These are phyloP conservation scores for Daldinia decipiens DNA, from an alignment of 495 filamentous ascomycete genomes.

Conservation along the genomic window DNA sequence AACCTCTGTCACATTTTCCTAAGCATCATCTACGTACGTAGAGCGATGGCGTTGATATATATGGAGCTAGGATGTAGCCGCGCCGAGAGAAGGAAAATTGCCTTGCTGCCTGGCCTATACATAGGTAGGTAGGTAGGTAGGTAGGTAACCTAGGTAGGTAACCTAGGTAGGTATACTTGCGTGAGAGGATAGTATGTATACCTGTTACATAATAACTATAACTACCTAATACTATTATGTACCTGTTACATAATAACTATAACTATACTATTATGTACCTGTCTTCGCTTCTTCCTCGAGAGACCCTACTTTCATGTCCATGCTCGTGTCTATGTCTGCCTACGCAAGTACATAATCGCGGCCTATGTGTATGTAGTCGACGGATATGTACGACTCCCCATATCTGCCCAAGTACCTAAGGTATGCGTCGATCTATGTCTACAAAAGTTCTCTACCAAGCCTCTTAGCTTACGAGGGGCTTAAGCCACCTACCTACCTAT, in stretches of 20 bases:
- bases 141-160: too few relatives aligned
- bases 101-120: neutral
- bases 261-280: too few relatives aligned
- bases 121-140: too few relatives aligned
- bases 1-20: constrained; percentile 10
- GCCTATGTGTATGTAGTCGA: neutral
- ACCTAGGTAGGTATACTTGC: too few relatives aligned
- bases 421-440: neutral
- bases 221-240: too few relatives aligned
- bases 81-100: neutral
- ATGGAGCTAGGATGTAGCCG: neutral
- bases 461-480: constrained; percentile 6
- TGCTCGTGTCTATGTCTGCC: too few relatives aligned
- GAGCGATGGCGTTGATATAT: neutral
- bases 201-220: too few relatives aligned
- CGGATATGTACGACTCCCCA: neutral
- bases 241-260: too few relatives aligned
- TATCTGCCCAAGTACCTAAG: neutral
- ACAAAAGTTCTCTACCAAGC: constrained; percentile 6
- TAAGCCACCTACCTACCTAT: neutral
- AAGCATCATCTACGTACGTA: constrained; percentile 4
- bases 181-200: too few relatives aligned
- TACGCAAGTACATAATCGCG: too few relatives aligned
- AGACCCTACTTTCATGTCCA: too few relatives aligned
- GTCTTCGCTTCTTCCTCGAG: too few relatives aligned